Base-by-base conservation (phyloP, 2,329 filamentous ascomycete genomes). In the Lecanicillium sp. region DNA sequence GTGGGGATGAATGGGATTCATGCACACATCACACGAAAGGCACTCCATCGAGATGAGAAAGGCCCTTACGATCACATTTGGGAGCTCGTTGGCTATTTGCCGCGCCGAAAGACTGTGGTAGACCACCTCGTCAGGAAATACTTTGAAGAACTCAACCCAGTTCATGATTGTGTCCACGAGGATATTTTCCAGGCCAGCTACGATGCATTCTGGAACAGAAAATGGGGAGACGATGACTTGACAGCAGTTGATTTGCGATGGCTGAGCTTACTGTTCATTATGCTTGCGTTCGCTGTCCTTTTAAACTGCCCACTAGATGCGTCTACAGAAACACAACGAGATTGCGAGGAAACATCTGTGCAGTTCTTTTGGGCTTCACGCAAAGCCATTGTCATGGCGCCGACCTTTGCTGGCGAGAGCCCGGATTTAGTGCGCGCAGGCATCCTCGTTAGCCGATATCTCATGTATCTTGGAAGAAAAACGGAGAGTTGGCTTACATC, bases 331-430 rank as follows among this genome's bases (percentile, higher is more conserved):
- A 50, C 51, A 14, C 59, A 62, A 38, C 51, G 57, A 14, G 57
- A 60, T 18, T 48, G 54, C 7, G 54, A 64, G 37, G 61, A 65
- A 20, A 54, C 58, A 5, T 65, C 61, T 4, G 46, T 62, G 36
- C 57, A 57, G 3, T 65, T 64, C 37, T 66, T 61, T 46, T 66
- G 62, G 62, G 61, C 61, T 3, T 48, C 57, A 1, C 48, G 62
- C 8, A 50, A 56, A 36, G 57, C 59, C 22, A 61, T 65, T 27
- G 61, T 65, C 6, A 58, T 65, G 17, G 61, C 62, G 1, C 61
- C 62, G 0, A 63, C 62, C 0, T 65, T 65, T 17, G 62, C 58
- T 5, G 61, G 62, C 10, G 62, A 65, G 40, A 62, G 58, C 10
- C 52, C 56, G 2, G 62, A 66, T 37, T 54, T 65, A 20, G 60